phyloP scores from a whole-genome alignment of 2,329 filamentous ascomycete genomes.

The Pseudogymnoascus sp. region DNA sequence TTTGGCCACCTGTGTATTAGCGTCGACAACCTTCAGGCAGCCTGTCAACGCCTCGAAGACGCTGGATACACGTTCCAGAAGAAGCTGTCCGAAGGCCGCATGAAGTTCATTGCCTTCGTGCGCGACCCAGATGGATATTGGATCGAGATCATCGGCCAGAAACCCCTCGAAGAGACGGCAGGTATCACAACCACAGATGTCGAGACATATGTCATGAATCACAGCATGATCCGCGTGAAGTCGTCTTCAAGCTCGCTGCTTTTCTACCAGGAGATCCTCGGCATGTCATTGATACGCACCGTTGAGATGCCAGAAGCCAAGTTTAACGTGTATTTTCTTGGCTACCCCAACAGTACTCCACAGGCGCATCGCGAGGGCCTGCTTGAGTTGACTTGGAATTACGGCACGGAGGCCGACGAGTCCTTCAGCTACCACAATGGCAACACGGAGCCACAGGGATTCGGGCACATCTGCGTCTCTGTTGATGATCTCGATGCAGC shows the following conservation, averaged over 20 bases:
- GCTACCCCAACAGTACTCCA: constrained; percentile 50
- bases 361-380: constrained; percentile 67
- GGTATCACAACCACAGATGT: constrained; percentile 61
- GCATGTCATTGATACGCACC: constrained; percentile 72
- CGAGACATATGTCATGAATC: constrained; percentile 68
- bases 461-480: constrained; percentile 72
- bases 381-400: constrained; percentile 79
- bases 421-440: constrained; percentile 81
- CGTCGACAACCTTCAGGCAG: constrained; percentile 75
- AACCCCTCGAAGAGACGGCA: constrained; percentile 60
- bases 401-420: constrained; percentile 73
- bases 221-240: constrained; percentile 92
- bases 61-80: constrained; percentile 90
- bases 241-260: constrained; percentile 60
- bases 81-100: constrained; percentile 76
- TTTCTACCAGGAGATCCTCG: constrained; percentile 75
- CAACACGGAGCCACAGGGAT: constrained; percentile 81
- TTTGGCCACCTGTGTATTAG: constrained; percentile 70
- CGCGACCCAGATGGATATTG: constrained; percentile 80
- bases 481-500: constrained; percentile 80
- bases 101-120: constrained; percentile 79
- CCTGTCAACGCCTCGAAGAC: constrained; percentile 78
- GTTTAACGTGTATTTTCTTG: constrained; percentile 89
- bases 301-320: constrained; percentile 56
- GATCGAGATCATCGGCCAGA: constrained; percentile 69